Conservation (phyloP, 1,139 yeast species). For the Candida frijolesensis region DNA sequence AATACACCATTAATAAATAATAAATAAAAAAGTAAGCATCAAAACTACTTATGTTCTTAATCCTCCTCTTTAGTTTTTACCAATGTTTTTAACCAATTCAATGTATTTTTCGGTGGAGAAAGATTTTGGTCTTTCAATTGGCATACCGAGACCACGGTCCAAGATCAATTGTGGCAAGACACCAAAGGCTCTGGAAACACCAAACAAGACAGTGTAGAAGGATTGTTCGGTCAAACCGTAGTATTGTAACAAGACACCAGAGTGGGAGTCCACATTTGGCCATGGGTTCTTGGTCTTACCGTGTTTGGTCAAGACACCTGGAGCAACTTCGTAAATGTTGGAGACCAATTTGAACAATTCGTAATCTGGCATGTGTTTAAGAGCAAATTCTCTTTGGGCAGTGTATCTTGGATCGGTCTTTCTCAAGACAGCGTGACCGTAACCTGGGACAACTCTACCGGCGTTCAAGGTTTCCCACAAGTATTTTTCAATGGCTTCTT, state of each 20-base stretch:
- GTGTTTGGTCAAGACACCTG: slow-evolving; percentile 91
- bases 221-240: slow-evolving; percentile 95
- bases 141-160: slow-evolving; percentile 93
- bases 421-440: slow-evolving; percentile 96
- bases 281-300: slow-evolving; percentile 99
- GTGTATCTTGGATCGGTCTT: slow-evolving; percentile 97
- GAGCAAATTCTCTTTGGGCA: slow-evolving; percentile 96
- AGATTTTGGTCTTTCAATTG: slow-evolving; percentile 98
- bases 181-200: slow-evolving; percentile 98
- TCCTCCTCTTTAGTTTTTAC: slow-evolving; percentile 9
- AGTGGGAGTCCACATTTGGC: slow-evolving; percentile 98
- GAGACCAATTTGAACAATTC: slow-evolving; percentile 90
- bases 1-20: slow-evolving; percentile 4
- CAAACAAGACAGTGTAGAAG: slow-evolving; percentile 96
- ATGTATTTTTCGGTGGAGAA: slow-evolving; percentile 76
- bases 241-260: slow-evolving; percentile 96
- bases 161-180: slow-evolving; percentile 95
- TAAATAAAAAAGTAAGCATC: slow-evolving; percentile 1
- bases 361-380: slow-evolving; percentile 96
- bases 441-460: slow-evolving; percentile 97
- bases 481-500: slow-evolving; percentile 79
- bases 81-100: slow-evolving; percentile 57
- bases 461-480: slow-evolving; percentile 89
- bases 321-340: slow-evolving; percentile 91
- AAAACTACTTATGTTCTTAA: background rate